phyloP scores from a whole-genome alignment of 2,329 filamentous ascomycete genomes.

The Paramyrothecium sp. region DNA sequence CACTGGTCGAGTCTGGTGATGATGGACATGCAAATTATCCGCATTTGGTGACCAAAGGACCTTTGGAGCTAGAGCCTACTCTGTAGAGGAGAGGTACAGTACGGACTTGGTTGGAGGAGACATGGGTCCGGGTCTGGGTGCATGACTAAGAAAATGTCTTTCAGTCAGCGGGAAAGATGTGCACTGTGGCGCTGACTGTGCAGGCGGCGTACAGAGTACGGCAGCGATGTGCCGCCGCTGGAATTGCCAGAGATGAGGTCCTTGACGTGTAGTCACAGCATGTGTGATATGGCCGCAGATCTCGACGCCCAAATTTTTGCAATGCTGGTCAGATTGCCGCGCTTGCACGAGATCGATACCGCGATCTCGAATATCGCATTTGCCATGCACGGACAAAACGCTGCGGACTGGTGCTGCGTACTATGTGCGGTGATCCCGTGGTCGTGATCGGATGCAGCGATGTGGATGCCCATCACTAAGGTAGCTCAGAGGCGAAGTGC shows the following conservation, averaged over 20 bases:
- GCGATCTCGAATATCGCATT: background rate
- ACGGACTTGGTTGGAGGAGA: background rate
- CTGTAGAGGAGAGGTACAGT: background rate
- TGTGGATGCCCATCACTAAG: background rate
- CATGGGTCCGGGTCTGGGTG: no score
- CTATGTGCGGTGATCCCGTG: background rate
- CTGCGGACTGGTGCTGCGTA: no score
- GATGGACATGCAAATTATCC: background rate
- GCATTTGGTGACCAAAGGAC: background rate
- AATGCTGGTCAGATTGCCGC: no score
- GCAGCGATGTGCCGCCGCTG: no score
- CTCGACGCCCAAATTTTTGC: no score
- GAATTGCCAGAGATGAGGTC: no score
- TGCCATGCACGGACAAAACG: background rate
- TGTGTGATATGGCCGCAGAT: no score
- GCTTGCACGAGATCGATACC: no score
- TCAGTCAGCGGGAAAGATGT: no score
- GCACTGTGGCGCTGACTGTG: background rate
- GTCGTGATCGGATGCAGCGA: background rate
- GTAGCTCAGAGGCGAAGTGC: background rate
- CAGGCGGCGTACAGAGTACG: background rate
- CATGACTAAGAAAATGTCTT: no score
- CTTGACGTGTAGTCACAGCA: no score
- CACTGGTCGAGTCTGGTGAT: background rate
- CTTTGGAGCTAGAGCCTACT: no score